Evolutionary conservation across 768 basidiomycete genomes (phyloP).

Genomic region (Trametes coccinea): DNA sequence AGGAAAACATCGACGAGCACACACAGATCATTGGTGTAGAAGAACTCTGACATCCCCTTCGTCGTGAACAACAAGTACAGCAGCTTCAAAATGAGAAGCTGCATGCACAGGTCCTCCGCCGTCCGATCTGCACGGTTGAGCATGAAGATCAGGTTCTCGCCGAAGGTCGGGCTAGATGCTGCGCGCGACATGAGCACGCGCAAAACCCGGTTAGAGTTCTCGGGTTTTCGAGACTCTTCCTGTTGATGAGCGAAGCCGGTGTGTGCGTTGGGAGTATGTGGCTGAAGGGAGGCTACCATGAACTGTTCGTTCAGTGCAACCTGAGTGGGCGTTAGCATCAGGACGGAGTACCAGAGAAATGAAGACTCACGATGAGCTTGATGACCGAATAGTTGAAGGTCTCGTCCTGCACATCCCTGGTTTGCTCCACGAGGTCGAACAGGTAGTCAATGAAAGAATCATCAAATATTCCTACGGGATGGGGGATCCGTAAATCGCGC

Average conservation of each 20-base stretch:
- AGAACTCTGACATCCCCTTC: conserved; percentile 89
- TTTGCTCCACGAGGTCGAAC: conserved; percentile 93
- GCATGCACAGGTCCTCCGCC: conserved; percentile 92
- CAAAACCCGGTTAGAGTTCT: conserved; percentile 75
- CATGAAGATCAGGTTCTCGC: conserved; percentile 99
- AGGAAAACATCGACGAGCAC: conserved; percentile 97
- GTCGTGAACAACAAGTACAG: conserved; percentile 95
- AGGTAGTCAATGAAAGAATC: conserved; percentile 85
- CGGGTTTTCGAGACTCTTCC: conserved; percentile 29
- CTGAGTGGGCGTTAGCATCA: conserved; percentile 38
- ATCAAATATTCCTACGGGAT: conserved; percentile 65
- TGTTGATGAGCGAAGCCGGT: conserved; percentile 15
- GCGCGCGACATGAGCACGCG: conserved; percentile 81
- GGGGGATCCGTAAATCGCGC: not conserved
- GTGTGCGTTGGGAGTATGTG: conserved; percentile 23
- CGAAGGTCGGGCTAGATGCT: conserved; percentile 90
- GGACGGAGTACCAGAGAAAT: no score
- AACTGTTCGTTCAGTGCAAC: conserved; percentile 97
- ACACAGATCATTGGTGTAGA: conserved; percentile 96
- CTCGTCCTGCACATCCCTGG: conserved; percentile 85
- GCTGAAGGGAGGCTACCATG: conserved; percentile 81
- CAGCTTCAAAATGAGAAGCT: conserved; percentile 89
- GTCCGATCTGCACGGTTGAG: conserved; percentile 93
- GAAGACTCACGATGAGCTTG: conserved; percentile 76
- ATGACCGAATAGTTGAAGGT: conserved; percentile 94